Conservation (phyloP, 352 stramenopile species). For the Pythium dissotocum region DNA sequence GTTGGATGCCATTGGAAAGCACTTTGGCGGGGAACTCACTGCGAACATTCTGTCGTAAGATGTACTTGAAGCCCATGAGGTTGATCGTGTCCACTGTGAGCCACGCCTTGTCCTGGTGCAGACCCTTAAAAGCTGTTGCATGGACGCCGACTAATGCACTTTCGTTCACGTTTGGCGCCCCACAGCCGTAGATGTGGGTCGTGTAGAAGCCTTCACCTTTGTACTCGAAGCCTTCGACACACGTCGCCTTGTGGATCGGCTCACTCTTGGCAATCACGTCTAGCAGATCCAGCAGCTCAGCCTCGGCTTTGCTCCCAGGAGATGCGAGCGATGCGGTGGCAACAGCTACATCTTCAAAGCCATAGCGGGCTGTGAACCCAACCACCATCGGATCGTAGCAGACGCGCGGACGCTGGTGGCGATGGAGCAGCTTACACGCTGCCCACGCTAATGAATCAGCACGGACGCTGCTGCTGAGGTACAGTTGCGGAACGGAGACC, state of each 20-base stretch:
- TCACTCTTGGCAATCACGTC: slow-evolving; percentile 15
- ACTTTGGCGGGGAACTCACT: neutral
- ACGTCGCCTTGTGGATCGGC: neutral
- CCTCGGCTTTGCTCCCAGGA: slow-evolving; percentile 11
- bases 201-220: slow-evolving; percentile 19
- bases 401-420: neutral
- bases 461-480: slow-evolving; percentile 12
- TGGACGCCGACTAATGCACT: slow-evolving; percentile 18
- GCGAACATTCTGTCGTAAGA: slow-evolving; percentile 18
- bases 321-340: slow-evolving; percentile 31
- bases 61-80: slow-evolving; percentile 14
- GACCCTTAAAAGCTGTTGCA: neutral
- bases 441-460: slow-evolving; percentile 25
- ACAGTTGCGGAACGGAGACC: neutral
- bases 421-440: slow-evolving; percentile 17
- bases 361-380: slow-evolving; percentile 32
- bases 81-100: slow-evolving; percentile 18
- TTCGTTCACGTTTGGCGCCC: slow-evolving; percentile 1
- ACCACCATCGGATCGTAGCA: slow-evolving; percentile 2
- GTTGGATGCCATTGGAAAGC: too few relatives aligned
- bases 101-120: slow-evolving; percentile 29
- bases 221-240: slow-evolving; percentile 23
- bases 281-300: slow-evolving; percentile 19
- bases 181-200: slow-evolving; percentile 18
- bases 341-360: slow-evolving; percentile 28